phyloP scores from a whole-genome alignment of 2,329 filamentous ascomycete genomes.

The Penicillium hordei region DNA sequence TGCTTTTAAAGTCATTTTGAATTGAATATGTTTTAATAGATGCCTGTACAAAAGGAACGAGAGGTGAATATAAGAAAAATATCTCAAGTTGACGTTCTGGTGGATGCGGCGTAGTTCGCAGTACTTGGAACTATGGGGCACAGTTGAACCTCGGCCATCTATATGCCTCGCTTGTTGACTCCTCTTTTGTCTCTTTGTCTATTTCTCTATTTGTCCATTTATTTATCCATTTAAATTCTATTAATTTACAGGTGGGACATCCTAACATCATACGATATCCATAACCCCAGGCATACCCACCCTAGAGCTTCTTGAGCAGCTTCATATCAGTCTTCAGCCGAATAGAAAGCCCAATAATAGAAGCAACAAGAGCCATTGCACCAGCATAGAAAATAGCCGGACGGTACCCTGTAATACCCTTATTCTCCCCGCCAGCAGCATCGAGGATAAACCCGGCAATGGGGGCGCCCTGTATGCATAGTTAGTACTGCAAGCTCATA shows the following conservation, averaged over 20 bases:
- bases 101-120: conserved; percentile 15
- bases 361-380: conserved; percentile 50
- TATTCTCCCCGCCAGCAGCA: conserved; percentile 53
- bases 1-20: background rate
- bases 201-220: background rate
- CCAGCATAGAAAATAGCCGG: conserved; percentile 65
- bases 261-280: too few relatives aligned
- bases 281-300: too few relatives aligned
- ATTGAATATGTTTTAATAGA: background rate
- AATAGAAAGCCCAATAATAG: conserved; percentile 45
- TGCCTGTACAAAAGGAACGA: background rate
- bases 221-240: too few relatives aligned
- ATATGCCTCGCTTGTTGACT: background rate
- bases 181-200: background rate
- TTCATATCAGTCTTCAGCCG: conserved; percentile 47
- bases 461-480: conserved; percentile 48
- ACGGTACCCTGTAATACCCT: conserved; percentile 54
- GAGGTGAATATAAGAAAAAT: background rate
- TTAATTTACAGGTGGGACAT: background rate
- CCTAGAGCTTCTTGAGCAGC: conserved; percentile 40
- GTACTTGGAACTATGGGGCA: conserved; percentile 1
- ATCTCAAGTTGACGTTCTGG: conserved; percentile 4
- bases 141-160: conserved; percentile 3
- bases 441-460: conserved; percentile 62
- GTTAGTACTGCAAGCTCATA: background rate